Percentiles rank a stretch among this genome's conserved stretches.
Evolutionary conservation across 345 rosid genomes (phyloP).

Genomic region (Ceriops decandra): DNA sequence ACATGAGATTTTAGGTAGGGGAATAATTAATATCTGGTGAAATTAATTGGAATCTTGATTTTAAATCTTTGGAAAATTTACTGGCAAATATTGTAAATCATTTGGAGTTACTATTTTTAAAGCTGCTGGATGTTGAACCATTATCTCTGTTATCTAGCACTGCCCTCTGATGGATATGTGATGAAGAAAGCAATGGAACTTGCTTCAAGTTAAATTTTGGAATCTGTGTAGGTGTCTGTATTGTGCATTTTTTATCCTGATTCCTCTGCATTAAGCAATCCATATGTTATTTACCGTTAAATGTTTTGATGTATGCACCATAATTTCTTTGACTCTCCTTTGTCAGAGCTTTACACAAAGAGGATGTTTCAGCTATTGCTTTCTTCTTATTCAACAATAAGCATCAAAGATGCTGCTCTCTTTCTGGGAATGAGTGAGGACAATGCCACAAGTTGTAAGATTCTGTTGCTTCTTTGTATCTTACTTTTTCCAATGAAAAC

Average conservation of each 20-base stretch:
- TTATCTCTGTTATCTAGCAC: background rate
- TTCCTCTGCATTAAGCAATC: no score
- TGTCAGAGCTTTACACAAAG: conserved; percentile 67
- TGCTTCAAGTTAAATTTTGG: background rate
- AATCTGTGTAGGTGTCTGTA: no score
- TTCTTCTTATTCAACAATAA: conserved; percentile 85
- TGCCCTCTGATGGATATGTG: background rate
- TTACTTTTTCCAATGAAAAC: background rate
- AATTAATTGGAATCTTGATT: no score
- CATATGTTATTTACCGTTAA: background rate
- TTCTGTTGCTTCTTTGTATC: conserved; percentile 6
- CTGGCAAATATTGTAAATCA: no score
- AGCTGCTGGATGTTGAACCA: background rate
- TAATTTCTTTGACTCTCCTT: background rate
- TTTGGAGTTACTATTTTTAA: no score
- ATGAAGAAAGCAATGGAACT: background rate
- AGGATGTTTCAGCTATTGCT: conserved; percentile 70
- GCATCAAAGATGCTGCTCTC: conserved; percentile 60
- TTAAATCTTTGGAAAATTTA: no score
- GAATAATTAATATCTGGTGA: no score
- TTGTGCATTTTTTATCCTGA: no score
- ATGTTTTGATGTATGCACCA: background rate
- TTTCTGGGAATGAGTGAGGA: conserved; percentile 90
- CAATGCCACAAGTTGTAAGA: conserved; percentile 71
- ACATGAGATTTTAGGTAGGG: no score